Base-by-base conservation (phyloP, 441 rosid species). In the Erodium moschatum region DNA sequence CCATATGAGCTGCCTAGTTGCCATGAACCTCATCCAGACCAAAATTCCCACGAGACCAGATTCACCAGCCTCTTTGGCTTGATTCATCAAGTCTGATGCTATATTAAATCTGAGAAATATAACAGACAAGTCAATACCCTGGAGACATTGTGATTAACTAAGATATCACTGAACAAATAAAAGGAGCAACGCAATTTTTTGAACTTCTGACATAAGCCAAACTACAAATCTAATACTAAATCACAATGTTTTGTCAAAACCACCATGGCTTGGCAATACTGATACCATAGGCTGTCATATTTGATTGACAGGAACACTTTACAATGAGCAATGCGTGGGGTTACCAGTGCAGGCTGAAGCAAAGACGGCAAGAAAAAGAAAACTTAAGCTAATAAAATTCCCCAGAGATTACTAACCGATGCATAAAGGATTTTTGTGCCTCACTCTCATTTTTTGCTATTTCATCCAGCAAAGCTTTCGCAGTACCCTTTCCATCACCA, bases 21-120 rank as follows among this genome's bases (percentile, higher is more conserved):
- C 97, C 99, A 94, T 94, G 82, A 91, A 94, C 82, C 99, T 86
- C 97, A 91, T 89, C 99, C 99, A 94, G 69, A 89, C 99, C 79
- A 94, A 84, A 77, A 94, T 83, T 74, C 89, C 99, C 13, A 96
- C 91, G 58, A 94, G 75, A 69, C 97, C 97, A 77, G 86, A 76
- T 67, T 85, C 85, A 42, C 97, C 97, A 64, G 86, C 83, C 79
- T 78, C 62, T 83, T 82, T 86, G 72, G 97, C 92, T 80, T 89
- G 84, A 66, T 86, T 82, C 62, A 88, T 80, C 75, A 94, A 84
- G 80, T 94, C 99, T 67, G 97, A 87, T 13, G 96, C 99, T 70
- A 94, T 94, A 77, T 94, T 94, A 83, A 94, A 94, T 76, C 99
- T 94, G 73, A 68, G 70, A 19, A 50, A 50, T 13, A n/a, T 16